Conservation (phyloP, 805 yeast species). For the Torulaspora delbrueckii region DNA sequence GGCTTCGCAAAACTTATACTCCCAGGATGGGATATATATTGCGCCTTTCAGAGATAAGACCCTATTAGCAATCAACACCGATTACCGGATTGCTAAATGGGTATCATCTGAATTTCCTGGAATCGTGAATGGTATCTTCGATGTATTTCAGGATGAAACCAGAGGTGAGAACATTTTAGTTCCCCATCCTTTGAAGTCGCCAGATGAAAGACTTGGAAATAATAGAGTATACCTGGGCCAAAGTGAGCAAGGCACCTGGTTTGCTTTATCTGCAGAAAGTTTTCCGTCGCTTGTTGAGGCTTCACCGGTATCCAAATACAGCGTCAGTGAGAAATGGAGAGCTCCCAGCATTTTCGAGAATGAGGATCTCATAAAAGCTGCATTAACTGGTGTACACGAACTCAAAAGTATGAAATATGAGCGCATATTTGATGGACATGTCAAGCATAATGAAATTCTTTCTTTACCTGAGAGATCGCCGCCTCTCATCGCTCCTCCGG, state of each 20-base stretch:
- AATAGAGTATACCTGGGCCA: conserved; percentile 58
- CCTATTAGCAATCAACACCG: conserved; percentile 65
- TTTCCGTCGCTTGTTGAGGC: conserved; percentile 79
- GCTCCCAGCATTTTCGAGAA: conserved; percentile 36
- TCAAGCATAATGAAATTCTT: conserved; percentile 2
- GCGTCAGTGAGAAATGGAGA: conserved; percentile 42
- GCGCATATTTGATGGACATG: conserved; percentile 12
- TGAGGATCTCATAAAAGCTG: conserved; percentile 38
- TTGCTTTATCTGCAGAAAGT: conserved; percentile 70
- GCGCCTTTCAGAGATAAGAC: conserved; percentile 82
- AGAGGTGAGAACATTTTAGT: conserved; percentile 44
- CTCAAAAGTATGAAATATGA: conserved; percentile 15
- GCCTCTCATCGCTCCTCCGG: conserved; percentile 25
- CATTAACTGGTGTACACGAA: conserved; percentile 50
- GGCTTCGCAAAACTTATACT: conserved; percentile 45
- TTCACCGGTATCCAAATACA: conserved; percentile 69
- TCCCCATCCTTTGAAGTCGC: conserved; percentile 59
- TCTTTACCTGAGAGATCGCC: conserved; percentile 19
- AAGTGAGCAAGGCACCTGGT: conserved; percentile 67
- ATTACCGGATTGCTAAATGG: conserved; percentile 75
- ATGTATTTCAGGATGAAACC: conserved; percentile 44
- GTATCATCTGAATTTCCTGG: conserved; percentile 60
- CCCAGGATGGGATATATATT: conserved; percentile 70
- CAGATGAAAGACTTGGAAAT: conserved; percentile 19
- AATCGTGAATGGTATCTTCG: conserved; percentile 74